phyloP scores from a whole-genome alignment of 1,284 basidiomycete species.

The Marasmius sp. region DNA sequence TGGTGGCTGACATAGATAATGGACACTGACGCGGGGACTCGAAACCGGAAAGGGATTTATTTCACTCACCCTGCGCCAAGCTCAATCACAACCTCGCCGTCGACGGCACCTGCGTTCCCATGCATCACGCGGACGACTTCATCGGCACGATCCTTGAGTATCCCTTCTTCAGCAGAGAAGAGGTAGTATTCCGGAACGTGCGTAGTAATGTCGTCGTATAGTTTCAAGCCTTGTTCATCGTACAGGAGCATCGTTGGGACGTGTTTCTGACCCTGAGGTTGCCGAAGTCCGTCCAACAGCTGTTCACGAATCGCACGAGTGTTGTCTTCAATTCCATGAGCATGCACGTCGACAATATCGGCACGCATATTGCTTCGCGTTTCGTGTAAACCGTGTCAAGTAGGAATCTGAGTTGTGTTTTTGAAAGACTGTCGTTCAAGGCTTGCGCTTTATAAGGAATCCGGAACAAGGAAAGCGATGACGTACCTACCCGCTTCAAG shows the following conservation, averaged over 20 bases:
- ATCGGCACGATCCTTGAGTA: slow-evolving; percentile 60
- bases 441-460: no score
- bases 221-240: slow-evolving; percentile 78
- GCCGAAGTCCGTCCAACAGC: slow-evolving; percentile 56
- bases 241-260: slow-evolving; percentile 89
- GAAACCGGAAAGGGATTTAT: slow-evolving; percentile 3
- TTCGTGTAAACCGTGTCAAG: not conserved
- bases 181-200: slow-evolving; percentile 87
- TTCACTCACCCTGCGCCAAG: slow-evolving; percentile 83
- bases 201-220: slow-evolving; percentile 86
- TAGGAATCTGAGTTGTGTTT: not conserved
- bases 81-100: slow-evolving; percentile 71
- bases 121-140: slow-evolving; percentile 78
- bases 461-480: no score
- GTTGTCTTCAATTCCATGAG: slow-evolving; percentile 30
- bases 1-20: not conserved
- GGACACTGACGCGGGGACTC: not conserved
- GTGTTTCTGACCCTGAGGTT: slow-evolving; percentile 54
- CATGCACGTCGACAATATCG: slow-evolving; percentile 57
- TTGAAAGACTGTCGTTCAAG: no score
- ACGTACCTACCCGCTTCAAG: no score
- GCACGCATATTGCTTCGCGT: slow-evolving; percentile 31
- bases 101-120: slow-evolving; percentile 26
- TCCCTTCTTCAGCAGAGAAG: slow-evolving; percentile 76
- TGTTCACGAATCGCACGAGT: slow-evolving; percentile 41